Evolutionary conservation across 257 asterid genomes (phyloP), one percentile per base, ranked within the genome.

Genomic region (Rehmannia glutinosa): DNA sequence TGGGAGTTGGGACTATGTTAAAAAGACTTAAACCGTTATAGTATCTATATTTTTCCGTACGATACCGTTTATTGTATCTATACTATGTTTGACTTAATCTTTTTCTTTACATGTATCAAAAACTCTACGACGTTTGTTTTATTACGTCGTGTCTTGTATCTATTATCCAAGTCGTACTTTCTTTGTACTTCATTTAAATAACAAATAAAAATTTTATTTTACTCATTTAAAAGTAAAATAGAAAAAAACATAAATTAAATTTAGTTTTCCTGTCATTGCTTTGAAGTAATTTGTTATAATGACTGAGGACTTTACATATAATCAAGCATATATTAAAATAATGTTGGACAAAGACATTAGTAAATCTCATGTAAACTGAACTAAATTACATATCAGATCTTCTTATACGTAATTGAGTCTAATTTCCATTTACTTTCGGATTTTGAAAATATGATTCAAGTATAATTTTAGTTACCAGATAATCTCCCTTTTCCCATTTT

Each of bases 341-440:
- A 3, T 39, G 15, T 17, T 16, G 2, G 8, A 51, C 16, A 42
- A 10, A 11, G 30, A 58, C 63, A 43, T 20, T 10, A 72, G 42
- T 62, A 8, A 71, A 71, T 41, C 38, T 49, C 62, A 13, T 8
- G 42, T 50, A 13, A 17, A 63, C 46, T 30, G 59, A 71, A 71
- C 54, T 15, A 28, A 15, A 50, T 36, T 39, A 38, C 63, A 27
- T 19, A 38, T 16, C 21, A 28, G 30, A 28, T 46, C n/a, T n/a
- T n/a, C n/a, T n/a, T n/a, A n/a, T n/a, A n/a, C n/a, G n/a, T n/a
- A n/a, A n/a, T n/a, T n/a, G n/a, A n/a, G n/a, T n/a, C n/a, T n/a
- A n/a, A 60, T 59, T 70, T 9, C 46, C 30, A 21, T 39, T 36
- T 1, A 69, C 20, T 58, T 69, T 30, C 21, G 21, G 6, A 59